These are phyloP conservation scores for Huntiella moniliformis DNA, from an alignment of 2,329 filamentous ascomycete genomes.

Conservation along the genomic window DNA sequence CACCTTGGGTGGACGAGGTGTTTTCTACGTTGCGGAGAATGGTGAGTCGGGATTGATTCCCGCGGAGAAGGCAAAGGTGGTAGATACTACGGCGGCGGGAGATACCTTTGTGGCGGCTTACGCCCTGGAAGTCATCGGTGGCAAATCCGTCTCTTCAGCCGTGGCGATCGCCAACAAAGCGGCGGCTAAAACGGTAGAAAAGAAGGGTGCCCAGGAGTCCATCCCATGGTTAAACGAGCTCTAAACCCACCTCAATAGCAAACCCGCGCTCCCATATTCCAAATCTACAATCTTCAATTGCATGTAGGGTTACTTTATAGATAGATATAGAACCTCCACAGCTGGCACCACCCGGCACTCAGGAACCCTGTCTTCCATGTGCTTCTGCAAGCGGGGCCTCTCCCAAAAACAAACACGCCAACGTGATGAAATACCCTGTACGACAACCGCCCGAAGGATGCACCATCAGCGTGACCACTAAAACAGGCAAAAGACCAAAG, in stretches of 20 bases:
- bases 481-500: too few species aligned
- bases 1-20: conserved; percentile 46
- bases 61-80: conserved; percentile 34
- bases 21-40: conserved; percentile 28
- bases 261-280: not conserved
- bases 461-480: too few species aligned
- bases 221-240: conserved; percentile 12
- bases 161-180: conserved; percentile 10
- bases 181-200: conserved; percentile 11
- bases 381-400: conserved; percentile 1
- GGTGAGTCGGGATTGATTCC: conserved; percentile 23
- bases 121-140: conserved; percentile 19
- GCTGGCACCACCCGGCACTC: not conserved
- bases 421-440: too few species aligned
- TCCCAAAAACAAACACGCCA: not conserved
- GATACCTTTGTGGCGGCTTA: conserved; percentile 60
- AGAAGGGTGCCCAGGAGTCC: conserved; percentile 10
- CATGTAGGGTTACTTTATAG: not conserved
- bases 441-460: too few species aligned
- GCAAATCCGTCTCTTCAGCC: conserved; percentile 4
- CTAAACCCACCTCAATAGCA: not conserved
- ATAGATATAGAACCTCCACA: not conserved
- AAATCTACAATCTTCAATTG: not conserved
- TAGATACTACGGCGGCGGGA: conserved; percentile 58
- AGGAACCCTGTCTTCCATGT: conserved; percentile 8